These are phyloP conservation scores for Kwoniella sp. DNA, from an alignment of 768 basidiomycete species.

Conservation along the genomic window DNA sequence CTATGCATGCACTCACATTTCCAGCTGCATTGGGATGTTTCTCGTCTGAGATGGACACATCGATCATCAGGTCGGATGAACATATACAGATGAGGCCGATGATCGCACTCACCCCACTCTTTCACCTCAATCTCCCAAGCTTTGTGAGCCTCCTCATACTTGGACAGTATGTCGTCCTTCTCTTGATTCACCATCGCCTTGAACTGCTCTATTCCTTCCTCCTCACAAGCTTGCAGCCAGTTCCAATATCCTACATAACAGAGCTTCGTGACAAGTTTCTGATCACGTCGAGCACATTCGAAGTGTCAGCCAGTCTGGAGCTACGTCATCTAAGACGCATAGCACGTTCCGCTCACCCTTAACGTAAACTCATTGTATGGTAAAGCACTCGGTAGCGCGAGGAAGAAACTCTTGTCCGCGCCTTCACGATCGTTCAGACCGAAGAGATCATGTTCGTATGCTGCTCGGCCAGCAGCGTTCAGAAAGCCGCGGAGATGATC, in stretches of 20 bases:
- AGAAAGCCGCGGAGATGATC: constrained; percentile 73
- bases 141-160: constrained; percentile 70
- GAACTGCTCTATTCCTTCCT: constrained; percentile 69
- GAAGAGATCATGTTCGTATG: constrained; percentile 82
- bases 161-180: constrained; percentile 70
- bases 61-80: neutral
- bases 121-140: constrained; percentile 66
- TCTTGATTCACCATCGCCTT: constrained; percentile 66
- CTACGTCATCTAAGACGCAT: neutral
- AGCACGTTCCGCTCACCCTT: constrained; percentile 70
- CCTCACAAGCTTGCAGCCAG: constrained; percentile 69
- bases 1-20: constrained; percentile 3
- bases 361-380: constrained; percentile 81
- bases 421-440: constrained; percentile 19
- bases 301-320: neutral
- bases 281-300: constrained; percentile 5
- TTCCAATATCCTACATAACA: constrained; percentile 73
- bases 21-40: constrained; percentile 7
- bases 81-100: neutral
- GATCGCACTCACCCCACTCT: constrained; percentile 42
- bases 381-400: constrained; percentile 79
- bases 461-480: constrained; percentile 70
- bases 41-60: constrained; percentile 8
- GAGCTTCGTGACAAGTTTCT: constrained; percentile 94
- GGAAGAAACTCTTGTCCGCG: constrained; percentile 81